Base-by-base conservation (phyloP, 441 rosid species). In the Erodium moschatum region DNA sequence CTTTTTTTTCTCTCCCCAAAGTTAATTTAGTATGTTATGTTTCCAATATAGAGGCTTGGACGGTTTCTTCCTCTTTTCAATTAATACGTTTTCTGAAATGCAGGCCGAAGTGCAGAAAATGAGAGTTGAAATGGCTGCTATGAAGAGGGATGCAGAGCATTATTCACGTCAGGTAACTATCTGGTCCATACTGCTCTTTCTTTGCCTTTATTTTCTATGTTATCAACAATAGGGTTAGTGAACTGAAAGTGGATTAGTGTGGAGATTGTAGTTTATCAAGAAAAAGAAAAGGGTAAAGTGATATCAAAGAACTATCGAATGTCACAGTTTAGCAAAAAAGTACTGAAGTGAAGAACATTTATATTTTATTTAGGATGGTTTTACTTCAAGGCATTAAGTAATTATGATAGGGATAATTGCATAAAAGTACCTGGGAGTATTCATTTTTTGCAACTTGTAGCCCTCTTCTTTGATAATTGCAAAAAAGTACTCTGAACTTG, bases 71-170 rank as follows among this genome's bases (percentile, higher is more conserved):
- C 1, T 61, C 20, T 60, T 1, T 1, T 11, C 64, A 67, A 48
- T 31, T 12, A 12, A 38, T 15, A n/a, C 64, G 16, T 54, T 35
- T 69, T 18, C 50, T 76, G 73, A 6, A 42, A 76, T 80, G 71
- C 83, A 95, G 99, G 92, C 85, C 78, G 99, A 92, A 81, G 67
- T 85, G 78, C 96, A 95, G 81, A 95, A 95, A 81, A 81, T 89
- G 87, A 86, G 96, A 82, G 98, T 92, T 62, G 98, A 95, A 85
- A 83, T 90, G 88, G 97, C 99, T 62, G 90, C 98, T 71, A 89
- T 95, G 96, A 92, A 86, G 84, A 89, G 98, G 78, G 99, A 95
- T 83, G 96, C 98, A 21, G 99, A 95, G 74, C 99, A 89, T 76
- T 95, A 95, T 84, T 95, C 99, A 64, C 95, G 97, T 64, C 95